phyloP scores from a whole-genome alignment of 1,139 yeast genomes.

The Yamadazyma spencermartinsiae region DNA sequence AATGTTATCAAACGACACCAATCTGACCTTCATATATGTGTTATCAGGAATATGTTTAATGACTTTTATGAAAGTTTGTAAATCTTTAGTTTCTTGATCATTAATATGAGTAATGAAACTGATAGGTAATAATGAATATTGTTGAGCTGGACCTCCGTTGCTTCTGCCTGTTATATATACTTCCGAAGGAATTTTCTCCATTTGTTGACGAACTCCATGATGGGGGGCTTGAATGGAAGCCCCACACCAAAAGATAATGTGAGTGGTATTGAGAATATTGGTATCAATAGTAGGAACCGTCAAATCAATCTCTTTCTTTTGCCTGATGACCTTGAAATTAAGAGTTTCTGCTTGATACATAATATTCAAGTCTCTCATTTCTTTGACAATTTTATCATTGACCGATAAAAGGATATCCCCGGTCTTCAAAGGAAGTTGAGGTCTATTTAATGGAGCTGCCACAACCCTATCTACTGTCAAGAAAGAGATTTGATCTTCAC shows the following conservation, averaged over 20 bases:
- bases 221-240: constrained; percentile 62
- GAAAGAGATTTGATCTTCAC: constrained; percentile 67
- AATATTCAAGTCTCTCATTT: constrained; percentile 64
- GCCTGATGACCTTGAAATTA: constrained; percentile 65
- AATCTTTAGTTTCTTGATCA: constrained; percentile 68
- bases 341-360: constrained; percentile 49
- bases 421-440: constrained; percentile 38
- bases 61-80: constrained; percentile 63
- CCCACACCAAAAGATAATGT: constrained; percentile 80
- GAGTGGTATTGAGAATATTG: constrained; percentile 59
- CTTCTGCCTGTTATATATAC: constrained; percentile 75
- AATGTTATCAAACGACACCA: constrained; percentile 81
- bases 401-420: constrained; percentile 79
- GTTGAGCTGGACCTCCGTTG: constrained; percentile 83
- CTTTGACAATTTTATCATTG: constrained; percentile 61
- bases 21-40: constrained; percentile 76
- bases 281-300: constrained; percentile 64
- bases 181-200: constrained; percentile 75
- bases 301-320: constrained; percentile 48
- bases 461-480: constrained; percentile 72
- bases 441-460: constrained; percentile 37
- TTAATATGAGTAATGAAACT: constrained; percentile 89
- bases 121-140: constrained; percentile 76
- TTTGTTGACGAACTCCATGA: constrained; percentile 58
- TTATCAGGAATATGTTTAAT: constrained; percentile 72